phyloP scores from a whole-genome alignment of 352 stramenopile species.

The Globisporangium lucens region DNA sequence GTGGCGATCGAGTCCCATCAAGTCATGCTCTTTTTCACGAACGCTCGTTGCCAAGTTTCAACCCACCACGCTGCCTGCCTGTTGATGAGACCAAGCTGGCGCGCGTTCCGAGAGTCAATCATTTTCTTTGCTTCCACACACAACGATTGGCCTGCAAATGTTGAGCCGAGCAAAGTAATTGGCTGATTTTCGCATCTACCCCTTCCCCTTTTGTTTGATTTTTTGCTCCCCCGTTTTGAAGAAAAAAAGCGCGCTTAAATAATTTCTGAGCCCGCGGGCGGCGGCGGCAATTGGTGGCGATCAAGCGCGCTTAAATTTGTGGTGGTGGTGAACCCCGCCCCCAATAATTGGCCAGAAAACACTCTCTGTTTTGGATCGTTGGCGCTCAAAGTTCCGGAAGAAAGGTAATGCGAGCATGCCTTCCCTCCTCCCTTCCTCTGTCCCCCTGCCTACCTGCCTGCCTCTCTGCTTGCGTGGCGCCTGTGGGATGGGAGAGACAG shows the following conservation, averaged over 20 bases:
- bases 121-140: no score
- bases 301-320: constrained; percentile 19
- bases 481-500: constrained; percentile 1
- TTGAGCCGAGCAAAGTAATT: no score
- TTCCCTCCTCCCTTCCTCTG: background rate
- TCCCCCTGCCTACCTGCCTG: background rate
- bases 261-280: background rate
- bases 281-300: no score
- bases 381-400: constrained; percentile 26
- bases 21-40: no score
- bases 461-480: background rate
- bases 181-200: no score
- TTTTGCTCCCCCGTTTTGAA: constrained; percentile 7
- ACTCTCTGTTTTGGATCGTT: constrained; percentile 42
- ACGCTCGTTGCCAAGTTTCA: no score
- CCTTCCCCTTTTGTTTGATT: background rate
- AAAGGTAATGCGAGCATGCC: constrained; percentile 17
- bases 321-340: constrained; percentile 6
- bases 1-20: no score
- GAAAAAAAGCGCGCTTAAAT: constrained; percentile 18
- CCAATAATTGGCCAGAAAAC: constrained; percentile 33
- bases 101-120: no score
- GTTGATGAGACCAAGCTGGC: no score
- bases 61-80: no score
- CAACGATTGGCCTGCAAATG: no score